phyloP scores from a whole-genome alignment of 2,329 filamentous ascomycete genomes.

The Colletotrichum sp. region DNA sequence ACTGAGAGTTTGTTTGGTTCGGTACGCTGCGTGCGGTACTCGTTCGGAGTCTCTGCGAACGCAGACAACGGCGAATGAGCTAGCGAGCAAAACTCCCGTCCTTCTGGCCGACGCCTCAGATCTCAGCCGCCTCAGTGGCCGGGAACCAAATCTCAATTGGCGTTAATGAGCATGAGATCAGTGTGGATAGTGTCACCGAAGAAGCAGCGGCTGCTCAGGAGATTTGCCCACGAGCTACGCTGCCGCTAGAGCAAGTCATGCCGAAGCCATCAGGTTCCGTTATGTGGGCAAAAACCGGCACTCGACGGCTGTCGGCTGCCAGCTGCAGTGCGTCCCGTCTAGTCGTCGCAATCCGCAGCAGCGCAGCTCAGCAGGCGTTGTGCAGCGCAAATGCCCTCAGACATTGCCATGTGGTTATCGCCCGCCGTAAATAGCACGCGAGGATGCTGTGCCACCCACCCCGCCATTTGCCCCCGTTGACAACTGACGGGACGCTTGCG shows the following conservation, averaged over 20 bases:
- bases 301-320: neutral
- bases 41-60: slow-evolving; percentile 7
- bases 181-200: neutral
- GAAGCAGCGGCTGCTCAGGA: neutral
- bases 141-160: neutral
- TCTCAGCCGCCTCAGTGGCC: neutral
- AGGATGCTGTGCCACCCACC: slow-evolving; percentile 13
- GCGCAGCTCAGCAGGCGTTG: neutral
- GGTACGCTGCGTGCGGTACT: neutral
- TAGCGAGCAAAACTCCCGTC: neutral
- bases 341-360: neutral
- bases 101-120: slow-evolving; percentile 1
- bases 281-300: neutral
- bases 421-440: slow-evolving; percentile 4
- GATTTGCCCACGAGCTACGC: neutral
- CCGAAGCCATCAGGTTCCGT: neutral
- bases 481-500: neutral
- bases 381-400: neutral
- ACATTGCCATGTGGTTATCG: slow-evolving; percentile 18
- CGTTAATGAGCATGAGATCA: neutral
- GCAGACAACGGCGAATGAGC: neutral
- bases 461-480: neutral
- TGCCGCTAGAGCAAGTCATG: slow-evolving; percentile 7
- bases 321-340: neutral
- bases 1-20: neutral